Evolutionary conservation across 2,329 filamentous ascomycete genomes (phyloP), one percentile per base, ranked within the genome.

Genomic region (Trichoderma sp.): DNA sequence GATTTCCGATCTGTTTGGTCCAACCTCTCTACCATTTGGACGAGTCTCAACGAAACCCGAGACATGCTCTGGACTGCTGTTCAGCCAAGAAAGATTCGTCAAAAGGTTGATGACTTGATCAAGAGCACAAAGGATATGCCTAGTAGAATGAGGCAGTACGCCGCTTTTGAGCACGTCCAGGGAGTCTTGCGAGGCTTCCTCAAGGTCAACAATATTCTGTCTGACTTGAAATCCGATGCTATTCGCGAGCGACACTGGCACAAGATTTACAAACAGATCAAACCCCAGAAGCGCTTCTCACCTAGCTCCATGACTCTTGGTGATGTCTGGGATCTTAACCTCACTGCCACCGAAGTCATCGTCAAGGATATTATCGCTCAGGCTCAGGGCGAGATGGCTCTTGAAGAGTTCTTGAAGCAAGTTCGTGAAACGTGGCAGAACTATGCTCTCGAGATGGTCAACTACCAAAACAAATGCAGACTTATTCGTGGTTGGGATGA

Each of bases 91-190:
- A 99, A 98, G 83, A 90, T 99, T 72, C 90, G 96, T 47, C 89
- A 93, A 76, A 93, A 93, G 74, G 91, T 99, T 65, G 95, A 99
- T 78, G 91, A 92, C 62, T 88, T 98, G 68, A 93, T 98, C 81
- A 97, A 97, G 85, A 97, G 97, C 88, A 98, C 95, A 43, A 98
- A 97, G 83, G 95, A 98, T 74, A 98, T 99, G 96, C 96, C 97
- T 0, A 97, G 94, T 82, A 91, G 96, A 73, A 98, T 99, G 95
- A 91, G 97, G 73, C 97, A 99, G 79, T 99, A 99, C 81, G 95
- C 97, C 76, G 97, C 97, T n/a, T 99, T 99, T 80, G 97, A 99
- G 82, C 95, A 99, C 79, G 94, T 99, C 51, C 97, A 99, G 80
- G 94, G 90, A 74, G 93, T 97, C 34, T 88, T 99, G 53, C 92